Conservation (phyloP, 106 monocot genomes). For the Acanthochlamys bracteata region DNA sequence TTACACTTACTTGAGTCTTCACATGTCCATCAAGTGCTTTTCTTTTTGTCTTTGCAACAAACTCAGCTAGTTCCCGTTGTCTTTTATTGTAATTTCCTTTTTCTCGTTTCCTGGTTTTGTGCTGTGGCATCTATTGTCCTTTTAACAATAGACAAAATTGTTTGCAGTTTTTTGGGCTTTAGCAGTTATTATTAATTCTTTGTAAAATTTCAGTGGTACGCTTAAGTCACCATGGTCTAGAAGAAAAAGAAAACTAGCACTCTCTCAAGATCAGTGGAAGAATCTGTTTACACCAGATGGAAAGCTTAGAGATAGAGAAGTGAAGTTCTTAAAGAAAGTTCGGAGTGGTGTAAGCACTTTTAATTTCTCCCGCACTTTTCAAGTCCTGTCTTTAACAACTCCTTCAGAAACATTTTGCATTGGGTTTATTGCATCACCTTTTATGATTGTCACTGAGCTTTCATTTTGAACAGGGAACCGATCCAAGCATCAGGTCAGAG, state of each 20-base stretch:
- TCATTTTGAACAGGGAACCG: constrained; percentile 57
- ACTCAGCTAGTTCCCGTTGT: too few species aligned
- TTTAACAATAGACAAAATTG: background rate
- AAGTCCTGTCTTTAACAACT: background rate
- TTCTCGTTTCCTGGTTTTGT: too few species aligned
- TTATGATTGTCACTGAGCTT: constrained; percentile 1
- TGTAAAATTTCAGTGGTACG: constrained; percentile 27
- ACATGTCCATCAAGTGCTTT: too few species aligned
- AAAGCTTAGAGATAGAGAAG: constrained; percentile 62
- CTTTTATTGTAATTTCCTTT: too few species aligned
- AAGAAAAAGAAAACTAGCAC: constrained; percentile 54
- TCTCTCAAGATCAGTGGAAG: constrained; percentile 46
- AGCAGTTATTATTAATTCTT: background rate
- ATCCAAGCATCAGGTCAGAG: constrained; percentile 68
- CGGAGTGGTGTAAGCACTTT: constrained; percentile 55
- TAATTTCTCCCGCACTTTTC: background rate
- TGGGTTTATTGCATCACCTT: background rate
- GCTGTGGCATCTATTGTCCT: background rate
- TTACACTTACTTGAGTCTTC: too few species aligned
- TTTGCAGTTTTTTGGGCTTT: background rate
- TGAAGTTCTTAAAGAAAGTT: constrained; percentile 70
- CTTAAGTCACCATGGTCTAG: constrained; percentile 78
- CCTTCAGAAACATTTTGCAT: background rate
- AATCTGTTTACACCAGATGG: constrained; percentile 51
- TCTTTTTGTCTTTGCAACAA: too few species aligned